Base-by-base conservation (phyloP, 305 asterid genomes). In the Andrographis paniculata region DNA sequence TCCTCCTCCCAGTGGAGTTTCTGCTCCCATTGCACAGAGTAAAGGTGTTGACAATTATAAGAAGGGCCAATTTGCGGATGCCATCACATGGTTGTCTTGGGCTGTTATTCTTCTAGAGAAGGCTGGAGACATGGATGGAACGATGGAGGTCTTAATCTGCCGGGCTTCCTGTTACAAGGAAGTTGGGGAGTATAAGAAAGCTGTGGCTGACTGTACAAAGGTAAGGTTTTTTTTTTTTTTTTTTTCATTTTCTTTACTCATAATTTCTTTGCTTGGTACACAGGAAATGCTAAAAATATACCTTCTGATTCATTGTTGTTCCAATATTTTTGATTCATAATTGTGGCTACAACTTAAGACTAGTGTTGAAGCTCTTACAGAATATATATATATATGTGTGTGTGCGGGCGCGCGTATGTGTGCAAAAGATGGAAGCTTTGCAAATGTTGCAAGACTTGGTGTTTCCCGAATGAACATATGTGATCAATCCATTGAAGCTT, bases 161-260 rank as follows among this genome's bases (percentile, higher is more conserved):
- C 68, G 95, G 48, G 94, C 97, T 13, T 84, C 95, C 0, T 87
- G 92, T 66, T 87, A 84, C 67, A 87, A 87, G 70, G 97, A 87
- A 73, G 94, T 84, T 37, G 97, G 97, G 39, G 97, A 87, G 67
- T 84, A 87, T 62, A 87, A 87, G 79, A 87, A 87, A 79, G 97
- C 95, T 37, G 97, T 87, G 28, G 97, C 95, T 58, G 95, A 87
- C 70, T 87, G 97, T 60, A 77, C 97, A 15, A 79, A 87, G 91
- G 97, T 87, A 69, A 12, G 14, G 33, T 5, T 27, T 6, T 27
- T 27, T 27, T 5, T 6, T 27, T 27, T 55, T 47, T n/a, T n/a
- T n/a, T n/a, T n/a, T n/a, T n/a, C n/a, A n/a, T n/a, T n/a, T n/a
- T n/a, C n/a, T n/a, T n/a, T n/a, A 53, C 68, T 27, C 33, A 5